Conservation (phyloP, 805 yeast species). For the Metschnikowia baotianmanensis region DNA sequence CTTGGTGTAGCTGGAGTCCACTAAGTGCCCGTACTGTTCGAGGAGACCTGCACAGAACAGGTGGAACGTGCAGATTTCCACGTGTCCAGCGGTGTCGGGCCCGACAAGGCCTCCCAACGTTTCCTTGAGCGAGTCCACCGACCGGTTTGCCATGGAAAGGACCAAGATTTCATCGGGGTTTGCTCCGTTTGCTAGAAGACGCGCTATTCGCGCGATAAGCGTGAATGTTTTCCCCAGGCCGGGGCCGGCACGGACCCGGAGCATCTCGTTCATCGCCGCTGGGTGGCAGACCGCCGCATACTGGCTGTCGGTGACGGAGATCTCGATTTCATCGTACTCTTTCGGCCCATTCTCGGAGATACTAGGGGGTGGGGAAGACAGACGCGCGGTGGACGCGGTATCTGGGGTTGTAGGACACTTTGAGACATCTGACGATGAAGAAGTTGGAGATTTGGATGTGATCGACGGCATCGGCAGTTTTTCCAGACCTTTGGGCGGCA, state of each 20-base stretch:
- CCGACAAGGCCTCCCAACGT: slow-evolving; percentile 35
- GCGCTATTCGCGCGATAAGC: slow-evolving; percentile 50
- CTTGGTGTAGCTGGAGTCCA: slow-evolving; percentile 14
- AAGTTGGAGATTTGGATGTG: too few relatives aligned
- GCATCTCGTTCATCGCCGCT: slow-evolving; percentile 34
- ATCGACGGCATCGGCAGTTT: too few relatives aligned
- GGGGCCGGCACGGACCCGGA: slow-evolving; percentile 65
- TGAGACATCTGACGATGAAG: too few relatives aligned
- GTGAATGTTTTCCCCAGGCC: slow-evolving; percentile 74
- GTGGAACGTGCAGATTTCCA: slow-evolving; percentile 76
- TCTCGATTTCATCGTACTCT: slow-evolving; percentile 1
- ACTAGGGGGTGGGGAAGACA: too few relatives aligned
- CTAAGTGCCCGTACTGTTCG: slow-evolving; percentile 30
- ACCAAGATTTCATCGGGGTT: slow-evolving; percentile 57
- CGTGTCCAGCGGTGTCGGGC: slow-evolving; percentile 56
- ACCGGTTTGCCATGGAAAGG: slow-evolving; percentile 65
- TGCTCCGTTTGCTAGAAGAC: slow-evolving; percentile 38
- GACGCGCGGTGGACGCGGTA: too few relatives aligned
- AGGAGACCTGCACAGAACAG: slow-evolving; percentile 58
- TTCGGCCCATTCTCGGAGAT: too few relatives aligned
- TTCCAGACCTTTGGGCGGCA: too few relatives aligned
- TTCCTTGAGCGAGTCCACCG: slow-evolving; percentile 50
- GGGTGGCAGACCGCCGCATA: slow-evolving; percentile 43
- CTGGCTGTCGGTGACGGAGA: slow-evolving; percentile 44
- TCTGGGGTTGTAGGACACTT: too few relatives aligned